Conservation (phyloP, 2,329 filamentous ascomycete genomes). For the Emergomyces pasteurianus region DNA sequence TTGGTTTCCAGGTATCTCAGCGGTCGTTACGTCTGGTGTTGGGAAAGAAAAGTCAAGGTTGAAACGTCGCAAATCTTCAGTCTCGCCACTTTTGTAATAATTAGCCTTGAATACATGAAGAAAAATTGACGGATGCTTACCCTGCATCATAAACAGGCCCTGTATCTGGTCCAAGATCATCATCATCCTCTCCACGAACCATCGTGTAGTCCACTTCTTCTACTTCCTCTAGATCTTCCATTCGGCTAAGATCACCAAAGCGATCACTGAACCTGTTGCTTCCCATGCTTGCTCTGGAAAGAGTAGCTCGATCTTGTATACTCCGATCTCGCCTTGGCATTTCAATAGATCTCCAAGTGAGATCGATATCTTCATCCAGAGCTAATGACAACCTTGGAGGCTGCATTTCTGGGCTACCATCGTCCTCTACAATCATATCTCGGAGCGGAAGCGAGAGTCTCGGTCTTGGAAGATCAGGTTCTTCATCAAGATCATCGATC, state of each 20-base stretch:
- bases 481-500: slow-evolving; percentile 38
- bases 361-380: slow-evolving; percentile 37
- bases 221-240: slow-evolving; percentile 33
- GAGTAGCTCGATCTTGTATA: slow-evolving; percentile 24
- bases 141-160: slow-evolving; percentile 28
- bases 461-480: slow-evolving; percentile 32
- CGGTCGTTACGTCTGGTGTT: slow-evolving; percentile 21
- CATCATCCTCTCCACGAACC: neutral
- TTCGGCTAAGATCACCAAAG: slow-evolving; percentile 37
- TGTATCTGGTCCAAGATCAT: slow-evolving; percentile 20
- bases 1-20: slow-evolving; percentile 21
- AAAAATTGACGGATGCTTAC: slow-evolving; percentile 14
- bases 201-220: slow-evolving; percentile 22
- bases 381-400: slow-evolving; percentile 29
- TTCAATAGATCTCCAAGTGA: slow-evolving; percentile 31
- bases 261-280: slow-evolving; percentile 37
- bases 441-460: slow-evolving; percentile 36
- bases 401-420: slow-evolving; percentile 24
- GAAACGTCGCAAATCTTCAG: slow-evolving; percentile 31
- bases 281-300: slow-evolving; percentile 34
- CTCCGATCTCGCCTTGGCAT: slow-evolving; percentile 30
- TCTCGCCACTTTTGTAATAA: slow-evolving; percentile 29
- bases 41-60: slow-evolving; percentile 31
- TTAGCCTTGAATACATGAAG: neutral
- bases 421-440: slow-evolving; percentile 30